phyloP scores from a whole-genome alignment of 441 rosid species.

The Populus tomentosa region DNA sequence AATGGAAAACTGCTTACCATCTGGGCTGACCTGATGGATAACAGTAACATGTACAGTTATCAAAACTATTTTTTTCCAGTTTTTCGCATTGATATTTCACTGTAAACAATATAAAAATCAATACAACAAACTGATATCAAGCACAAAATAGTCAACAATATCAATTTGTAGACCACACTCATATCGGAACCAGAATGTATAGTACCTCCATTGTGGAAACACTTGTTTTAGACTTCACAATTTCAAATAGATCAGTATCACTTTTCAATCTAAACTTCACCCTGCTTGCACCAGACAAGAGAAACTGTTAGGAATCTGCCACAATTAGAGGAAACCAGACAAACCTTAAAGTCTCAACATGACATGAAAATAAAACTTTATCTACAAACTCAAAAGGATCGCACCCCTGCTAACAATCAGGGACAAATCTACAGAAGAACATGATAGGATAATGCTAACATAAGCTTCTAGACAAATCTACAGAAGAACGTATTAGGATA shows the following conservation, averaged over 20 bases:
- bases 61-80: too few relatives aligned
- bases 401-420: not conserved
- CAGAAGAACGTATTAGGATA: not conserved
- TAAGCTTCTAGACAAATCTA: too few relatives aligned
- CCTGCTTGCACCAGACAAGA: constrained; percentile 46
- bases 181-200: not conserved
- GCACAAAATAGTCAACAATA: not conserved
- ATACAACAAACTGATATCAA: not conserved
- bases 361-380: not conserved
- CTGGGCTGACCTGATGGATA: constrained; percentile 75
- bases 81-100: too few relatives aligned
- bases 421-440: not conserved
- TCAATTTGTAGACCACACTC: not conserved
- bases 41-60: not conserved
- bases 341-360: not conserved
- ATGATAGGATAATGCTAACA: not conserved
- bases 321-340: not conserved
- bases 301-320: not conserved
- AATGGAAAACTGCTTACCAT: constrained; percentile 81
- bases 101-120: not conserved
- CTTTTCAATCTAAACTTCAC: constrained; percentile 83
- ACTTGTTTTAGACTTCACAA: constrained; percentile 76
- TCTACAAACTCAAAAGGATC: not conserved
- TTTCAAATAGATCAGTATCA: constrained; percentile 85
- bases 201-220: constrained; percentile 85